Conservation (phyloP, 441 rosid genomes). For the Biscutella laevigata region DNA sequence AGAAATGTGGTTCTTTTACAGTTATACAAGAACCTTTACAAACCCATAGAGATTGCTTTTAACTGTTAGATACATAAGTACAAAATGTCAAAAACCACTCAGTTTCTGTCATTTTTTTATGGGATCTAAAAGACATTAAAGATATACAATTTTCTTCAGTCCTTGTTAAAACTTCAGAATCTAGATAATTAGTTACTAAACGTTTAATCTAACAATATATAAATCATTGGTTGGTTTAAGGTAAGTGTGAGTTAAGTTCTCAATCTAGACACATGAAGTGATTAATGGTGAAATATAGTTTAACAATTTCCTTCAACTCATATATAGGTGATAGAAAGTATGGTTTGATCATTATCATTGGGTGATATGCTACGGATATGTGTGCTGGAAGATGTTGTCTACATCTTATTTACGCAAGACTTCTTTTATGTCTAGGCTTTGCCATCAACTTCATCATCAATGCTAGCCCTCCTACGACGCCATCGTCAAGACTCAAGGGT, state of each 20-base stretch:
- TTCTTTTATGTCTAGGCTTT: constrained; percentile 40
- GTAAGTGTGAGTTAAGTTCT: no score
- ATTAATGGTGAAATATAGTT: no score
- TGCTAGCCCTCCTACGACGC: constrained; percentile 31
- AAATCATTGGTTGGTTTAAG: no score
- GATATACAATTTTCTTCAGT: no score
- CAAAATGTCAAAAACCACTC: not conserved
- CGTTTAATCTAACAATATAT: no score
- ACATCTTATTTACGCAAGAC: not conserved
- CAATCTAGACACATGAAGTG: no score
- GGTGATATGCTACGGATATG: constrained; percentile 76
- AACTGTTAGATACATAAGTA: not conserved
- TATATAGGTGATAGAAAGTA: not conserved
- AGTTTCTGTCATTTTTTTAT: not conserved
- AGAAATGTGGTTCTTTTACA: not conserved
- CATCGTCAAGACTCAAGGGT: constrained; percentile 62
- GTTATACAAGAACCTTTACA: not conserved
- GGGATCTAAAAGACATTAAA: no score
- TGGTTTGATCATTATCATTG: constrained; percentile 2
- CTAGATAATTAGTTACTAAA: no score
- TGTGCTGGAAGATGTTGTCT: constrained; percentile 99
- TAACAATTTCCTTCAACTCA: not conserved
- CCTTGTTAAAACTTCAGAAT: not conserved
- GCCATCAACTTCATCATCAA: constrained; percentile 36
- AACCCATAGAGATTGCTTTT: not conserved